Conservation (phyloP, 2,329 filamentous ascomycete species). For the Cladosporium sp. region DNA sequence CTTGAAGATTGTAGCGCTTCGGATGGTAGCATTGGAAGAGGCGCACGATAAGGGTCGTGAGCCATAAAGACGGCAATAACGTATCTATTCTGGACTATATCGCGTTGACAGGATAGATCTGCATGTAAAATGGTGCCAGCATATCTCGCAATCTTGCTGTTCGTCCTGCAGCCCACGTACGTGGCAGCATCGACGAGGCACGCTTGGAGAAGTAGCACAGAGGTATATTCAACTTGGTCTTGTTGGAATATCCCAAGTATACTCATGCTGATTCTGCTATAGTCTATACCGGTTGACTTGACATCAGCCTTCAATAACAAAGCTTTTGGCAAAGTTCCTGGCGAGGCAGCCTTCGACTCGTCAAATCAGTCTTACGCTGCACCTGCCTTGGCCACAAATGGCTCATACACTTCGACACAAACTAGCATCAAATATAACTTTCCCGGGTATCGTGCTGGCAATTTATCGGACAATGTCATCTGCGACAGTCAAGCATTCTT, state of each 20-base stretch:
- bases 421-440: conserved; percentile 36
- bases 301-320: conserved; percentile 32
- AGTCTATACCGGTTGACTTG: conserved; percentile 26
- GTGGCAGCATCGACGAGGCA: not conserved
- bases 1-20: not conserved
- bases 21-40: not conserved
- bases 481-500: conserved; percentile 34
- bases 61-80: not conserved
- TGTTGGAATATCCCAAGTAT: not conserved
- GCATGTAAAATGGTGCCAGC: not conserved
- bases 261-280: not conserved
- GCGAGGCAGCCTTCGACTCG: conserved; percentile 35
- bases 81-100: not conserved
- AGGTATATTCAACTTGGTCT: not conserved
- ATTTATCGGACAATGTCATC: conserved; percentile 34
- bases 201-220: not conserved
- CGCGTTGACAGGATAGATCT: not conserved
- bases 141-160: not conserved
- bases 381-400: conserved; percentile 35
- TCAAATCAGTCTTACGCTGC: conserved; percentile 29
- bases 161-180: not conserved
- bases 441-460: conserved; percentile 34
- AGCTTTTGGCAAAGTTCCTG: conserved; percentile 33
- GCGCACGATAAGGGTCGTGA: not conserved
- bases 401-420: conserved; percentile 31